phyloP scores from a whole-genome alignment of 768 basidiomycete species.

The Russula earlei region DNA sequence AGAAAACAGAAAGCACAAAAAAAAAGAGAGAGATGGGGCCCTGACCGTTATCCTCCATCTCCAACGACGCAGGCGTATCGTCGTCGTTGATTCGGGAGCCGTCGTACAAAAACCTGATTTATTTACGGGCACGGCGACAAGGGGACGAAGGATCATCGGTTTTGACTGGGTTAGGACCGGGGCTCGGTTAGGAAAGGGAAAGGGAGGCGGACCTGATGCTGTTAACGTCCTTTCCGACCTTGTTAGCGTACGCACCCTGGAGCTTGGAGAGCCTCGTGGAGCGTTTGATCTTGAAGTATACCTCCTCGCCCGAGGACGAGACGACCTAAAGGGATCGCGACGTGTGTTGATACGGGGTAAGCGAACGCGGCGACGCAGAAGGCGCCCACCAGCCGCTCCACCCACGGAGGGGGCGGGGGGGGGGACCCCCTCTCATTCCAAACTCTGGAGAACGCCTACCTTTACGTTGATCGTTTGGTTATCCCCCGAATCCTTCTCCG shows the following conservation, averaged over 20 bases:
- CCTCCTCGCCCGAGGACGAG: slow-evolving; percentile 70
- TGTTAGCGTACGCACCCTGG: slow-evolving; percentile 84
- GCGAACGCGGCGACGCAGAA: too few species aligned
- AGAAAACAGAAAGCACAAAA: background rate
- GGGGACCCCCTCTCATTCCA: too few species aligned
- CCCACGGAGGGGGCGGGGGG: too few species aligned
- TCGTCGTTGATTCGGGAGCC: slow-evolving; percentile 79
- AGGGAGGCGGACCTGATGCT: slow-evolving; percentile 67
- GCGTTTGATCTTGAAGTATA: slow-evolving; percentile 96
- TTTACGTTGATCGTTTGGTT: slow-evolving; percentile 70
- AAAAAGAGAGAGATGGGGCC: background rate
- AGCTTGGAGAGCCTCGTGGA: slow-evolving; percentile 88
- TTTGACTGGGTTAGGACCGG: too few species aligned
- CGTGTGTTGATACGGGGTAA: too few species aligned
- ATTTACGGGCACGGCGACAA: too few species aligned
- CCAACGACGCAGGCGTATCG: slow-evolving; percentile 75
- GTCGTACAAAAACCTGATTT: slow-evolving; percentile 79
- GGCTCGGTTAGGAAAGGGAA: background rate
- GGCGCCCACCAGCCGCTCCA: too few species aligned
- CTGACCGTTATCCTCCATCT: slow-evolving; percentile 85
- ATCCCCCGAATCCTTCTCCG: slow-evolving; percentile 50
- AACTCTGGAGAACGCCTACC: slow-evolving; percentile 32
- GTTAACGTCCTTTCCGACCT: slow-evolving; percentile 81
- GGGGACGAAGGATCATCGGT: too few species aligned
- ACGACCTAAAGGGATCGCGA: too few species aligned